phyloP scores from a whole-genome alignment of 371 early-diverging fungal genomes.

The Caulochytrium protostelioides region DNA sequence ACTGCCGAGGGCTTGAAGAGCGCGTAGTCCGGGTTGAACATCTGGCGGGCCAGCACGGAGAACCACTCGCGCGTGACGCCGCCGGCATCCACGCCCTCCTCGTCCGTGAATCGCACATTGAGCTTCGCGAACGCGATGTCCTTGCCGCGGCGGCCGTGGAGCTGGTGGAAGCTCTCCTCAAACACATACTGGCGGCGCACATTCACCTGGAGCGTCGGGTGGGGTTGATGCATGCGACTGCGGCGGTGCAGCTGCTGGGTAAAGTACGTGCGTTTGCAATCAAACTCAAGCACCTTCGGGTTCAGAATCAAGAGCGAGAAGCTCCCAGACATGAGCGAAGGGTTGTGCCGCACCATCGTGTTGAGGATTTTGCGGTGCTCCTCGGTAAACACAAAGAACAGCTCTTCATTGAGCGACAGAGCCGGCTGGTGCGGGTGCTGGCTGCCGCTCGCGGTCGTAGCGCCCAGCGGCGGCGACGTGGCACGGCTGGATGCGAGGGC shows the following conservation, averaged over 20 bases:
- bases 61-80: conserved; percentile 98
- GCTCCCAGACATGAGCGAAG: conserved; percentile 81
- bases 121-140: conserved; percentile 86
- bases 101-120: conserved; percentile 82
- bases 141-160: conserved; percentile 69
- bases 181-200: conserved; percentile 86
- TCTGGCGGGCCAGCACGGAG: conserved; percentile 81
- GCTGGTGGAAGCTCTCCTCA: conserved; percentile 87
- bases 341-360: conserved; percentile 89
- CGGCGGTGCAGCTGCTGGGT: conserved; percentile 79
- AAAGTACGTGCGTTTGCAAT: conserved; percentile 95
- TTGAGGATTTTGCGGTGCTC: conserved; percentile 87
- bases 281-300: conserved; percentile 92
- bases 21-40: conserved; percentile 97
- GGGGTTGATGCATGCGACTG: conserved; percentile 37
- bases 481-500: neutral
- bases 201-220: conserved; percentile 50
- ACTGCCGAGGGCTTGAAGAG: conserved; percentile 88
- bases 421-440: neutral
- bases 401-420: conserved; percentile 27
- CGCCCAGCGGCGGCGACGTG: neutral
- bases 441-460: conserved; percentile 1
- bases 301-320: conserved; percentile 88
- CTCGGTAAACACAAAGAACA: conserved; percentile 77
- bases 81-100: conserved; percentile 97